These are phyloP conservation scores for Trichosporon ovoides DNA, from an alignment of 1,284 basidiomycete species.

Conservation along the genomic window DNA sequence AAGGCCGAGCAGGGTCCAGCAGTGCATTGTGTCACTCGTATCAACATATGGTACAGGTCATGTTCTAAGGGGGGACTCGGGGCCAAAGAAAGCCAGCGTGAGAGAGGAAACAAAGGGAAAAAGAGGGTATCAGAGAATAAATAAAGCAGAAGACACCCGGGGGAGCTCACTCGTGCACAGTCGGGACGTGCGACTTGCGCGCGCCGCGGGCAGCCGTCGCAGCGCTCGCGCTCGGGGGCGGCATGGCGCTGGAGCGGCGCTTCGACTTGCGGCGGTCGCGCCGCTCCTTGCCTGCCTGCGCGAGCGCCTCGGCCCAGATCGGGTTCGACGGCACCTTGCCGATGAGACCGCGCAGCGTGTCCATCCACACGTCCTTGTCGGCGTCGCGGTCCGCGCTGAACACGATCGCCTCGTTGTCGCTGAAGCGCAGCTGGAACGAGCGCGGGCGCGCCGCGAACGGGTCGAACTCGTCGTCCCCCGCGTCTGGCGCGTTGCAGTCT, in stretches of 20 bases:
- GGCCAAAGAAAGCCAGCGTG: too few relatives aligned
- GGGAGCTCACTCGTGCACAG: neutral
- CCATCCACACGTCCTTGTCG: slow-evolving; percentile 81
- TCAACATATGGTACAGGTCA: too few relatives aligned
- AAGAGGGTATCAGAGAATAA: too few relatives aligned
- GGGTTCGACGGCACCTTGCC: slow-evolving; percentile 83
- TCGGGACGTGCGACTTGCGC: neutral
- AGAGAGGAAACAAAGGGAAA: too few relatives aligned
- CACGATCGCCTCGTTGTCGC: slow-evolving; percentile 69
- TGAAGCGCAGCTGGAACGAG: slow-evolving; percentile 81
- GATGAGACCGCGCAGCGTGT: slow-evolving; percentile 70
- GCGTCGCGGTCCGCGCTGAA: slow-evolving; percentile 90
- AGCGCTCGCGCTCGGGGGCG: neutral
- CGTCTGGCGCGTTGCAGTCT: slow-evolving; percentile 55
- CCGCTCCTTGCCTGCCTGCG: slow-evolving; percentile 21
- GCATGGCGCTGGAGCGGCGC: neutral
- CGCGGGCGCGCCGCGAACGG: slow-evolving; percentile 58
- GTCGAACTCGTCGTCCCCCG: slow-evolving; percentile 59
- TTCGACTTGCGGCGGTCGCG: neutral
- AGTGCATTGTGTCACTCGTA: too few relatives aligned
- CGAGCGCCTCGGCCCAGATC: slow-evolving; percentile 77
- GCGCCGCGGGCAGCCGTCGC: neutral
- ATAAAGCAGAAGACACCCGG: too few relatives aligned
- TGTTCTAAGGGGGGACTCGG: too few relatives aligned
- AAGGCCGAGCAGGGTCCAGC: too few relatives aligned